Evolutionary conservation across 441 rosid genomes (phyloP), one percentile per base, ranked within the genome.

Genomic region (Populus hybrid): DNA sequence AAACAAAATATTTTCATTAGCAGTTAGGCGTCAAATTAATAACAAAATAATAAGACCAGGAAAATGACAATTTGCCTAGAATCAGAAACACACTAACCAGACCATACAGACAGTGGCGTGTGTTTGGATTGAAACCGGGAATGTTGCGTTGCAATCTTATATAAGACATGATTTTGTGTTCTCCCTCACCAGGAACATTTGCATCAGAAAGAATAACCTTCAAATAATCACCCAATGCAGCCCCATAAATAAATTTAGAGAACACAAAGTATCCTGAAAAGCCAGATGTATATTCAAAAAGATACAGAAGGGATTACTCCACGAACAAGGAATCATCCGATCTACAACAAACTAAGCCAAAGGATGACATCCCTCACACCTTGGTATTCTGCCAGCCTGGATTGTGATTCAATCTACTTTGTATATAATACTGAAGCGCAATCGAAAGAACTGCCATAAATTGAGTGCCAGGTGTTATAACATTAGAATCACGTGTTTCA

Each of bases 141-240:
- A 85, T 86, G 84, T 89, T 89, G 23, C 97, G 92, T 78, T 96
- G 98, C 70, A 81, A 90, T 73, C 98, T 91, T 75, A 96, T 92
- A 86, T 92, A 96, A 38, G 96, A 86, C 99, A 96, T 93, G 81
- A 96, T 87, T 87, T 96, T 94, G 90, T 96, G 98, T 83, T 96
- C 99, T 86, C 98, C 99, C 84, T 96, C 99, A 4, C 99, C 99
- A 78, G 94, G 92, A 75, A 90, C 98, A 81, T 96, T 96, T 20
- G 99, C 82, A 84, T 96, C 99, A 81, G 99, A 96, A 85, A 96
- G 97, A 85, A 96, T 89, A 85, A 96, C 98, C 99, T 96, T 90
- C 91, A 93, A 81, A 87, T 78, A 85, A 86, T 72, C 86, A 90
- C 75, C 92, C 89, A 89, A 88, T 77, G 85, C 88, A 86, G 88